Conservation (phyloP, 2,329 filamentous ascomycete genomes). For the Sclerotinia minor region DNA sequence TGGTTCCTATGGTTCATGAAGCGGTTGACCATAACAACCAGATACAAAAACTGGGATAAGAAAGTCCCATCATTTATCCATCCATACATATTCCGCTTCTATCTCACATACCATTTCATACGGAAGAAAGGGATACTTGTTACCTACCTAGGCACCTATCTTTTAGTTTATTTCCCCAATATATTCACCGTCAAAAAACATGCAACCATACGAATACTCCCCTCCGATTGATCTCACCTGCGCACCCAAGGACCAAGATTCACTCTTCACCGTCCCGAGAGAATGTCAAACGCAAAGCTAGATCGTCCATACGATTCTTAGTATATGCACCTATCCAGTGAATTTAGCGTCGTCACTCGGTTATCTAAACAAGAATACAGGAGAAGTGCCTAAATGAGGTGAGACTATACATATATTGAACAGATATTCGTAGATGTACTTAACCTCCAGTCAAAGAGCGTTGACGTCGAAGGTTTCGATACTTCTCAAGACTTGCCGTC, state of each 20-base stretch:
- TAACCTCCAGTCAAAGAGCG: slow-evolving; percentile 1
- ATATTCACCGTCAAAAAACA: not conserved
- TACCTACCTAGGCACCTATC: too few relatives aligned
- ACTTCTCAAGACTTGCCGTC: not conserved
- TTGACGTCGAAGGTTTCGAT: not conserved
- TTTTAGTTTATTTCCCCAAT: not conserved
- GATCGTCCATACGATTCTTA: not conserved
- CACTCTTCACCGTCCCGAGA: not conserved
- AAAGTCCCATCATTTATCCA: not conserved
- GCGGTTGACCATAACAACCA: slow-evolving; percentile 2
- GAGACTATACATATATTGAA: not conserved
- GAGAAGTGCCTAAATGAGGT: too few relatives aligned
- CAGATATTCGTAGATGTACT: not conserved
- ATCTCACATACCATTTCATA: not conserved
- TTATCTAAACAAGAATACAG: not conserved
- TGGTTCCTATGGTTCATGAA: not conserved
- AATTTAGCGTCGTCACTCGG: not conserved
- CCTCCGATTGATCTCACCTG: not conserved
- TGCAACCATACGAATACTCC: not conserved
- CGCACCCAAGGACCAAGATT: not conserved
- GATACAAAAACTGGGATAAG: not conserved
- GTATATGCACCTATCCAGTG: not conserved
- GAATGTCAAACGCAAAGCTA: not conserved
- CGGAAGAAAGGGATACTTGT: not conserved
- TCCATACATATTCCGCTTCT: not conserved